These are phyloP conservation scores for Torulaspora microellipsoides DNA, from an alignment of 805 yeast genomes.

Conservation along the genomic window DNA sequence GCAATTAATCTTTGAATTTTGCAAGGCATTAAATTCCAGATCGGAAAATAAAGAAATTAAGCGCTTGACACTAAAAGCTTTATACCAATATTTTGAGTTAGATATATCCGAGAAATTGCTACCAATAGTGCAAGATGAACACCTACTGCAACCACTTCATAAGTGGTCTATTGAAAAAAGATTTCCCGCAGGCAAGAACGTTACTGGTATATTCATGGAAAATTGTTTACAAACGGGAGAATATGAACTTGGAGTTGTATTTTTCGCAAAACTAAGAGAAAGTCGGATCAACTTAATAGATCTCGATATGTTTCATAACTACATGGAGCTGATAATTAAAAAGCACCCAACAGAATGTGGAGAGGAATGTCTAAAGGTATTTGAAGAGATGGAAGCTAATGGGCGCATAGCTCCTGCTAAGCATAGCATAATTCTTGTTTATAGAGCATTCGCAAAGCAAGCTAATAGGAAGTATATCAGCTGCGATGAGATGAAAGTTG, in stretches of 20 bases:
- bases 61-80: conserved; percentile 8
- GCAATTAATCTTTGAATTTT: conserved; percentile 23
- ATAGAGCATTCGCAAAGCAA: conserved; percentile 26
- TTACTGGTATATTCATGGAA: conserved; percentile 22
- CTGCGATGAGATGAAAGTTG: conserved; percentile 8
- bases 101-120: background rate
- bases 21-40: conserved; percentile 21
- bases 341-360: conserved; percentile 18
- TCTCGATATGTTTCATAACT: conserved; percentile 18
- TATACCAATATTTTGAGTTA: conserved; percentile 19
- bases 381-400: conserved; percentile 12
- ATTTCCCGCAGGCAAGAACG: conserved; percentile 15
- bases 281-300: conserved; percentile 15
- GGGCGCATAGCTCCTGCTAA: conserved; percentile 10
- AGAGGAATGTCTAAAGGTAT: conserved; percentile 13
- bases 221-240: conserved; percentile 14
- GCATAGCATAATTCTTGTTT: conserved; percentile 21
- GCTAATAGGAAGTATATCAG: conserved; percentile 18
- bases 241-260: conserved; percentile 18
- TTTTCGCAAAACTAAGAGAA: conserved; percentile 9
- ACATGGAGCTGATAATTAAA: conserved; percentile 12
- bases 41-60: conserved; percentile 3
- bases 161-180: conserved; percentile 16
- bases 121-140: conserved; percentile 2
- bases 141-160: conserved; percentile 14